phyloP scores from a whole-genome alignment of 129 eudicot genomes.

The Chrysanthemum makinoi region DNA sequence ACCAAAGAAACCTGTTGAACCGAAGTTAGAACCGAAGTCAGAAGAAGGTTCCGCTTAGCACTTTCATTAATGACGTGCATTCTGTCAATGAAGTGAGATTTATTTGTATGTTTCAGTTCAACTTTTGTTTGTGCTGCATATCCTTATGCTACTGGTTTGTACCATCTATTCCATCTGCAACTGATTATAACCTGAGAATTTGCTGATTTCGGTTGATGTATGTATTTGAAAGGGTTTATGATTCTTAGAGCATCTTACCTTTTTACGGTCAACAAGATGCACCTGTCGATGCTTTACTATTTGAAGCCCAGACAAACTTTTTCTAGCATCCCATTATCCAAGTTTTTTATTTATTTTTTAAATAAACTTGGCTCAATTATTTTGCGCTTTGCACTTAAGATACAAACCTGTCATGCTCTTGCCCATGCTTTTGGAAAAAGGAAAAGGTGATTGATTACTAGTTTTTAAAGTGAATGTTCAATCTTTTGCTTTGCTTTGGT shows the following conservation, averaged over 20 bases:
- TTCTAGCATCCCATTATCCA: conserved; percentile 1
- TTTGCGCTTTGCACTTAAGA: conserved; percentile 10
- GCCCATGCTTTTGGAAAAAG: conserved; percentile 18
- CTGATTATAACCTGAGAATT: conserved; percentile 5
- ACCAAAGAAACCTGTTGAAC: conserved; percentile 41
- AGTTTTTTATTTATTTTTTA: background rate
- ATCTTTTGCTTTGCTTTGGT: conserved; percentile 16
- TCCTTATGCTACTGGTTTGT: conserved; percentile 19
- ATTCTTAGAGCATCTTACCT: background rate
- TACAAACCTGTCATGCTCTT: conserved; percentile 9
- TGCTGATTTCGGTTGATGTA: conserved; percentile 7
- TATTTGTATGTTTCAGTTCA: conserved; percentile 11
- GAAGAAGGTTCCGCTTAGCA: conserved; percentile 43
- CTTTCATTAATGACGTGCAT: conserved; percentile 1
- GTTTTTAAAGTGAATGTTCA: background rate
- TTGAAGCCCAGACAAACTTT: background rate
- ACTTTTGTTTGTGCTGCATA: conserved; percentile 26
- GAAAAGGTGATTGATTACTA: conserved; percentile 4
- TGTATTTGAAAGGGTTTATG: background rate
- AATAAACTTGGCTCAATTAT: conserved; percentile 18
- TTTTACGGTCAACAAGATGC: conserved; percentile 18
- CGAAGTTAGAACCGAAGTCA: conserved; percentile 38
- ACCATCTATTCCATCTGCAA: background rate
- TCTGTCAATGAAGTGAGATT: conserved; percentile 19
- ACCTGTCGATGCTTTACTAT: conserved; percentile 1